Evolutionary conservation across 768 basidiomycete species (phyloP).

Genomic region (Pleurotus tuoliensis): DNA sequence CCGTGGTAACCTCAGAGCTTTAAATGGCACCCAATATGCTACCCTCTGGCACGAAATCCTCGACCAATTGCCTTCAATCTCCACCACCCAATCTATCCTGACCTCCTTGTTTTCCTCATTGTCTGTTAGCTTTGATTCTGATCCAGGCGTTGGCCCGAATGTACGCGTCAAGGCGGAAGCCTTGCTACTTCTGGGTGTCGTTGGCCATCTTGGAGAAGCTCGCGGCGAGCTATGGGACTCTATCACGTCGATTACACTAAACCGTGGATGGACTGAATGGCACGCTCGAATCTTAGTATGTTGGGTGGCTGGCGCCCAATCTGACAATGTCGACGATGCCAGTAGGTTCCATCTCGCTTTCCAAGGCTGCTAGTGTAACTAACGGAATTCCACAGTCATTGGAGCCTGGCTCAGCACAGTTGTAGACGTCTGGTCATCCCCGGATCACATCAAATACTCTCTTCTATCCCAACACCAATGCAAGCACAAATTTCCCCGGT

Average conservation of each 20-base stretch:
- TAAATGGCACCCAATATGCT: constrained; percentile 33
- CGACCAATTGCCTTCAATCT: constrained; percentile 42
- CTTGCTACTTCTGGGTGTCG: constrained; percentile 40
- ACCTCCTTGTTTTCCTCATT: constrained; percentile 55
- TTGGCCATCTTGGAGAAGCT: constrained; percentile 47
- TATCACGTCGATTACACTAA: constrained; percentile 43
- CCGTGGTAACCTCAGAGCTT: constrained; percentile 31
- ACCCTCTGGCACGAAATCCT: constrained; percentile 46
- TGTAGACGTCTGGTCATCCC: constrained; percentile 67
- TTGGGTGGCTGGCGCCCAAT: constrained; percentile 54
- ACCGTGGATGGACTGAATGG: constrained; percentile 56
- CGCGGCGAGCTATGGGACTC: constrained; percentile 51
- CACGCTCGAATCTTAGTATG: constrained; percentile 63
- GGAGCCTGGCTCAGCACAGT: constrained; percentile 40
- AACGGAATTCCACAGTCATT: constrained; percentile 2
- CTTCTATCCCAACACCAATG: constrained; percentile 72
- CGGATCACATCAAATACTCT: constrained; percentile 79
- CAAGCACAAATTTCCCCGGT: constrained; percentile 34
- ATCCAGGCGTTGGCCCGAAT: constrained; percentile 21
- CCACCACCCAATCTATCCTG: constrained; percentile 54
- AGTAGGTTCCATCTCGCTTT: constrained; percentile 17
- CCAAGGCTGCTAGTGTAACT: neutral
- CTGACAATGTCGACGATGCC: constrained; percentile 23
- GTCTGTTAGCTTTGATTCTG: constrained; percentile 19
- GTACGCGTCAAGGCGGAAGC: constrained; percentile 44